Evolutionary conservation across 1,284 basidiomycete species (phyloP).

Genomic region (Fomitopsis schrenkii): DNA sequence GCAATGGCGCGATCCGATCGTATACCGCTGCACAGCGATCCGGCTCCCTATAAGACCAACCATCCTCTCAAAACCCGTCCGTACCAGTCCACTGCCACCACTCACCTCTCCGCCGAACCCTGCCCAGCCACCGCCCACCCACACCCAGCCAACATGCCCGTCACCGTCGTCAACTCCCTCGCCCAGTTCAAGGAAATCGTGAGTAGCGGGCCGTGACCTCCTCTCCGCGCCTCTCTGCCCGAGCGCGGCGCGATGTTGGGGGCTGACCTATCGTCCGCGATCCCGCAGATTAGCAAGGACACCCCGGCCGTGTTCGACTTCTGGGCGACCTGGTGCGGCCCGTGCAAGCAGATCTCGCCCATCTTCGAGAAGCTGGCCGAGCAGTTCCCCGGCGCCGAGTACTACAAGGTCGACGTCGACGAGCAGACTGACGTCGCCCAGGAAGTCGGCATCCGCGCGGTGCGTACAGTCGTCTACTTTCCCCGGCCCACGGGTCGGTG

Average conservation of each 20-base stretch:
- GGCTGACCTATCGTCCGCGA: conserved; percentile 4
- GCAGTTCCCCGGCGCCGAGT: conserved; percentile 49
- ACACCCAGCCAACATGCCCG: conserved; percentile 21
- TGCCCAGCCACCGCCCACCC: neutral
- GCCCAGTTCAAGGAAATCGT: conserved; percentile 55
- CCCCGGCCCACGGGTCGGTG: neutral
- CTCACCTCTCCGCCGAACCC: neutral
- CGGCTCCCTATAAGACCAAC: conserved; percentile 4
- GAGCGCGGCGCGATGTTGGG: neutral
- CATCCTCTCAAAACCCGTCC: neutral
- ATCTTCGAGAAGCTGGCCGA: conserved; percentile 70
- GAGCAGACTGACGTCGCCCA: conserved; percentile 46
- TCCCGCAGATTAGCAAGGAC: conserved; percentile 51
- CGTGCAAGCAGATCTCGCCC: conserved; percentile 77
- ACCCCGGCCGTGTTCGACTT: conserved; percentile 72
- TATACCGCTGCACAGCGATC: conserved; percentile 2
- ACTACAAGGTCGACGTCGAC: conserved; percentile 86
- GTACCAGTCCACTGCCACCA: neutral
- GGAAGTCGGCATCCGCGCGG: conserved; percentile 72
- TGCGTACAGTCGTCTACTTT: conserved; percentile 28
- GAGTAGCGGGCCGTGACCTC: conserved; percentile 13
- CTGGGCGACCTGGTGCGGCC: conserved; percentile 73
- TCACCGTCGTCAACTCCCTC: conserved; percentile 46
- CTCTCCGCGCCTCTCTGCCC: neutral
- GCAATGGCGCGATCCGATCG: conserved; percentile 8